Evolutionary conservation across 1,139 yeast genomes (phyloP).

Genomic region (Protomyces gravidus): DNA sequence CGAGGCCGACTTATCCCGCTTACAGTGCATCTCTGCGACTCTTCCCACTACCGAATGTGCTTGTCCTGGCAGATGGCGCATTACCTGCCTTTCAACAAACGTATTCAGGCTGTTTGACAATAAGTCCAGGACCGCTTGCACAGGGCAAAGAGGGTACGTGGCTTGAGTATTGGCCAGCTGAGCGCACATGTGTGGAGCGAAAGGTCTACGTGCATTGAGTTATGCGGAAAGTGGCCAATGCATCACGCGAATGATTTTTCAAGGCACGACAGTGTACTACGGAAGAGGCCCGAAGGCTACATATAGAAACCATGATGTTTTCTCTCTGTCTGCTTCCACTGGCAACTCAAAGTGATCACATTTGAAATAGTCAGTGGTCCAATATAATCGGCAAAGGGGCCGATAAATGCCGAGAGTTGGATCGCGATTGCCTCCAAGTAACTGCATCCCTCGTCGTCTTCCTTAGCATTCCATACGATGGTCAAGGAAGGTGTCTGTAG

Average conservation of each 20-base stretch:
- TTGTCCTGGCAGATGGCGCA: slow-evolving; percentile 30
- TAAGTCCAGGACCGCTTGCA: slow-evolving; percentile 30
- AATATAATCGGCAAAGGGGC: too few species aligned
- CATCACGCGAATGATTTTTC: too few species aligned
- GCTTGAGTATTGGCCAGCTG: slow-evolving; percentile 29
- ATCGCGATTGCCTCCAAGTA: too few species aligned
- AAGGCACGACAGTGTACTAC: too few species aligned
- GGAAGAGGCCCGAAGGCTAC: background rate
- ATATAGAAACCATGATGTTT: background rate
- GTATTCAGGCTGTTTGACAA: slow-evolving; percentile 29
- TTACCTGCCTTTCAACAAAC: slow-evolving; percentile 29
- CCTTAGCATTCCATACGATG: background rate
- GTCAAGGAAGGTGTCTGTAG: background rate
- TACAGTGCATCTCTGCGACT: slow-evolving; percentile 65
- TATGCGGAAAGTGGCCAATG: too few species aligned
- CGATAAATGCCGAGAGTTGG: background rate
- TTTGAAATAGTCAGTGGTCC: too few species aligned
- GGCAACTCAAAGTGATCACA: too few species aligned
- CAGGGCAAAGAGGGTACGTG: slow-evolving; percentile 27
- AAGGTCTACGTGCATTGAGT: slow-evolving; percentile 19
- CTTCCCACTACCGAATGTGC: slow-evolving; percentile 30
- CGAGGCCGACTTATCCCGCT: slow-evolving; percentile 65
- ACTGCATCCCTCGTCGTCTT: background rate
- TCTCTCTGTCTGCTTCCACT: background rate
- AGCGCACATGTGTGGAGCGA: background rate